phyloP scores from a whole-genome alignment of 2,329 filamentous ascomycete species.

The Cryphonectria naterciae region DNA sequence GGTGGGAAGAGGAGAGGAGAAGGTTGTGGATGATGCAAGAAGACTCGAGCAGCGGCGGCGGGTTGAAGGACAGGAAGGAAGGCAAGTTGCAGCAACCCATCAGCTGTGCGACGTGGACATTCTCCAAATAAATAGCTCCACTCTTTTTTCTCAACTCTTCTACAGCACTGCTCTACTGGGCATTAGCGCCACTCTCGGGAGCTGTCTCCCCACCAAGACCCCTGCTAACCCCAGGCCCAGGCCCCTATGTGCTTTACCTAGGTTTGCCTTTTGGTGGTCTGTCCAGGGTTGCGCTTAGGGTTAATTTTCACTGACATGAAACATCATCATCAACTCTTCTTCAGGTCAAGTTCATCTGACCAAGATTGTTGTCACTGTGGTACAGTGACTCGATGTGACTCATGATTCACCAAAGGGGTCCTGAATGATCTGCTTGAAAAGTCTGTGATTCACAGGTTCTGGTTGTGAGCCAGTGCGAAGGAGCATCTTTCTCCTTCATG shows the following conservation, averaged over 20 bases:
- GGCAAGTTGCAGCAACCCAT: constrained; percentile 12
- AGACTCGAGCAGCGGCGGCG: constrained; percentile 1
- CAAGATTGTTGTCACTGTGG: background rate
- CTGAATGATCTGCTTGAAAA: background rate
- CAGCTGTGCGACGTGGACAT: constrained; percentile 27
- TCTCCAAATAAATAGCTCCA: constrained; percentile 11
- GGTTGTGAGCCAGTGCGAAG: background rate
- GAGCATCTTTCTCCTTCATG: background rate
- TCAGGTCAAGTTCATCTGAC: background rate
- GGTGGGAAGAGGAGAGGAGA: constrained; percentile 1
- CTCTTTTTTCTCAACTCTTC: constrained; percentile 5
- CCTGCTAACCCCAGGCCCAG: background rate
- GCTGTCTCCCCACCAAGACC: background rate
- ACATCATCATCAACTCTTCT: background rate
- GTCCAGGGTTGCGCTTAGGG: background rate
- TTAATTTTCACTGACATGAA: background rate
- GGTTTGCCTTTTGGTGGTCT: background rate
- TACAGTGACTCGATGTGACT: background rate
- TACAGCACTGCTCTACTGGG: background rate
- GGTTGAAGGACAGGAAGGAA: constrained; percentile 16
- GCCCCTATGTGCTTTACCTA: background rate
- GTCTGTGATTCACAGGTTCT: background rate
- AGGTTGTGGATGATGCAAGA: constrained; percentile 16
- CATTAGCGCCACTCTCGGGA: constrained; percentile 8
- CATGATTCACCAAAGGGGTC: background rate